Percentiles rank a stretch among this genome's conserved stretches.
phyloP scores from a whole-genome alignment of 352 stramenopile species.

The Blastocystis sp. region DNA sequence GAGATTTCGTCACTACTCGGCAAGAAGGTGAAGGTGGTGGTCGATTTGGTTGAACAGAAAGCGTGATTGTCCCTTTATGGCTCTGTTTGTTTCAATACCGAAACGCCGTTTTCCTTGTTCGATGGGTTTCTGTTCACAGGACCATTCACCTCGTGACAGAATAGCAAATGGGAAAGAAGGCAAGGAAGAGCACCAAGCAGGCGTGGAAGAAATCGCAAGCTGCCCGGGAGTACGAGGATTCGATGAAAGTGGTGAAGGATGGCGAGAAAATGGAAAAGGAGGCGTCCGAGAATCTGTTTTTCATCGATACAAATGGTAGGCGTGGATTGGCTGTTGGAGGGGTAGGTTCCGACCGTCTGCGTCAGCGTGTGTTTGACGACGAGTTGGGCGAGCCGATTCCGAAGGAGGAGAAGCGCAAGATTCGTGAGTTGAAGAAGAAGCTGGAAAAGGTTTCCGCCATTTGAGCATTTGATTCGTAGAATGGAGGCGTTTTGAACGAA shows the following conservation, averaged over 20 bases:
- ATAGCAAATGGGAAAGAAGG: conserved; percentile 25
- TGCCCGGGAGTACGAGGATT: conserved; percentile 41
- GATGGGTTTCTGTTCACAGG: neutral
- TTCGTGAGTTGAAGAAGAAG: conserved; percentile 24
- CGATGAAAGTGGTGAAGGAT: neutral
- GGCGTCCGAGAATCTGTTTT: neutral
- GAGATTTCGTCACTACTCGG: neutral
- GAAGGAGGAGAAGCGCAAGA: neutral
- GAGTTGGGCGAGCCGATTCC: neutral
- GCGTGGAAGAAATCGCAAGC: conserved; percentile 47
- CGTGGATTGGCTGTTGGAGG: neutral
- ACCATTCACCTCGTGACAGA: neutral
- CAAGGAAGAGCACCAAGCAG: neutral
- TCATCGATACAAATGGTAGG: neutral
- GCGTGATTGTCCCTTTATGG: neutral
- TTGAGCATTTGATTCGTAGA: neutral
- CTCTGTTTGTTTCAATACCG: neutral
- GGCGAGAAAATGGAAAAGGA: neutral
- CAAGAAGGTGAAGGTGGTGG: neutral
- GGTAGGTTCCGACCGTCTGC: neutral
- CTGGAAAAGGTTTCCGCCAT: neutral
- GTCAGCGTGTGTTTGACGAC: conserved; percentile 25
- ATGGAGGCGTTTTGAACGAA: neutral
- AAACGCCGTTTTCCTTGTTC: neutral
- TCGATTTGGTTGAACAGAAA: neutral